A percentile compares a stretch with the other conserved stretches of the same genome.
Conservation (phyloP, 148 eudicot species). For the Chenopodium formosanum region DNA sequence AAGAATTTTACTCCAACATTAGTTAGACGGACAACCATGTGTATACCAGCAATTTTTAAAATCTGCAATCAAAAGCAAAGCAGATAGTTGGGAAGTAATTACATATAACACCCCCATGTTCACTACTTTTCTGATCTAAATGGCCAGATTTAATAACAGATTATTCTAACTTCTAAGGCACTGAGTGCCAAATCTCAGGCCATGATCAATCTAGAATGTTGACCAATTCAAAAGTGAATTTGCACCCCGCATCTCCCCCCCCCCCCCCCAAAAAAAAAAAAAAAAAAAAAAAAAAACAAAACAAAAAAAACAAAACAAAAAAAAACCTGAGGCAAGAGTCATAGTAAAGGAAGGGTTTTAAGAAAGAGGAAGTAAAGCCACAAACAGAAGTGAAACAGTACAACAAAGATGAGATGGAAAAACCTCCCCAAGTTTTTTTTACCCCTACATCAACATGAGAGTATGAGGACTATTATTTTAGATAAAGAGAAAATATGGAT, state of each 20-base stretch:
- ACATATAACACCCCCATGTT: neutral
- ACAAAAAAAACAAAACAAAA: too few species aligned
- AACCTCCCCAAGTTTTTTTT: too few species aligned
- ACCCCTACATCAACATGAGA: neutral
- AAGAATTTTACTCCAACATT: neutral
- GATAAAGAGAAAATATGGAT: neutral
- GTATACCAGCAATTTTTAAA: neutral
- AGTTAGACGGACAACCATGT: neutral
- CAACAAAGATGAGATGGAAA: neutral
- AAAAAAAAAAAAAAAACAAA: too few species aligned
- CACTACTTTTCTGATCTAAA: neutral
- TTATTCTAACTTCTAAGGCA: neutral
- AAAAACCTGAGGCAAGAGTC: neutral
- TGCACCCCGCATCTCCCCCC: neutral
- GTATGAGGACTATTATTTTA: neutral
- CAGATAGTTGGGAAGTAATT: conserved; percentile 9
- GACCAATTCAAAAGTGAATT: conserved; percentile 1
- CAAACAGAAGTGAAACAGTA: neutral
- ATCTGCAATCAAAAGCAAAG: conserved; percentile 7
- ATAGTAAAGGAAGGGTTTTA: neutral
- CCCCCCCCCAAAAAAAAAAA: too few species aligned
- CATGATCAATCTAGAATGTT: conserved; percentile 6
- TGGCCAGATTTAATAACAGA: neutral
- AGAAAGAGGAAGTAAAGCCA: neutral
- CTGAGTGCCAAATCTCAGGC: neutral